A percentile compares a stretch with the other conserved stretches of the same genome.
Evolutionary conservation across 805 yeast species (phyloP).

Genomic region (Saccharomycopsis fodiens): DNA sequence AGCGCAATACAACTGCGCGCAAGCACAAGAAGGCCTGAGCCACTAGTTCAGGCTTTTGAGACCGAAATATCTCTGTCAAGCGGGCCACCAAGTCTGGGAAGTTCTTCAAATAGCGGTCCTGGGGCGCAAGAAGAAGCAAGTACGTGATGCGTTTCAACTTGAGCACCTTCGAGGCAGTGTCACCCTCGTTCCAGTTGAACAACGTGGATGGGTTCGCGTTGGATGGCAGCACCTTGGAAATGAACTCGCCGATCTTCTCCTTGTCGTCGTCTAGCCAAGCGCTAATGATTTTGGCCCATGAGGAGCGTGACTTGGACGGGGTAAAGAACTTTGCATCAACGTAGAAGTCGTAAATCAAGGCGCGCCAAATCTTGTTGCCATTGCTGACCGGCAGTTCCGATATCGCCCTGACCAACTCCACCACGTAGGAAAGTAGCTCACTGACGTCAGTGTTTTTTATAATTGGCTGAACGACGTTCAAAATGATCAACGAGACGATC

Average conservation of each 20-base stretch:
- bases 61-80: slow-evolving; percentile 33
- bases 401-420: slow-evolving; percentile 37
- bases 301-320: slow-evolving; percentile 23
- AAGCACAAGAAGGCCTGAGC: slow-evolving; percentile 48
- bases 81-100: slow-evolving; percentile 41
- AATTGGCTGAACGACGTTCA: slow-evolving; percentile 46
- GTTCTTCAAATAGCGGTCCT: slow-evolving; percentile 44
- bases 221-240: slow-evolving; percentile 42
- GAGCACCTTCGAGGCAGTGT: slow-evolving; percentile 42
- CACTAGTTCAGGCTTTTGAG: slow-evolving; percentile 31
- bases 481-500: slow-evolving; percentile 43
- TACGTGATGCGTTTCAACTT: slow-evolving; percentile 59
- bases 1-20: slow-evolving; percentile 57
- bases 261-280: slow-evolving; percentile 62
- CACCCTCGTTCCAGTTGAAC: slow-evolving; percentile 71
- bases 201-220: slow-evolving; percentile 46
- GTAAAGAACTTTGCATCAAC: slow-evolving; percentile 53
- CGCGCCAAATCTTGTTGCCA: slow-evolving; percentile 47
- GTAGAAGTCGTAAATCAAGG: slow-evolving; percentile 53
- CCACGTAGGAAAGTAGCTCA: slow-evolving; percentile 33
- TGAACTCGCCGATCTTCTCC: slow-evolving; percentile 49
- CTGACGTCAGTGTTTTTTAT: slow-evolving; percentile 39
- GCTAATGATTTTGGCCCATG: slow-evolving; percentile 50
- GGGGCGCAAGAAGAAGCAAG: slow-evolving; percentile 52
- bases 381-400: slow-evolving; percentile 28